A percentile compares a stretch with the other conserved stretches of the same genome.
phyloP scores from a whole-genome alignment of 164 flowering plant species.

The Kalanchoe fedtschenkoi region DNA sequence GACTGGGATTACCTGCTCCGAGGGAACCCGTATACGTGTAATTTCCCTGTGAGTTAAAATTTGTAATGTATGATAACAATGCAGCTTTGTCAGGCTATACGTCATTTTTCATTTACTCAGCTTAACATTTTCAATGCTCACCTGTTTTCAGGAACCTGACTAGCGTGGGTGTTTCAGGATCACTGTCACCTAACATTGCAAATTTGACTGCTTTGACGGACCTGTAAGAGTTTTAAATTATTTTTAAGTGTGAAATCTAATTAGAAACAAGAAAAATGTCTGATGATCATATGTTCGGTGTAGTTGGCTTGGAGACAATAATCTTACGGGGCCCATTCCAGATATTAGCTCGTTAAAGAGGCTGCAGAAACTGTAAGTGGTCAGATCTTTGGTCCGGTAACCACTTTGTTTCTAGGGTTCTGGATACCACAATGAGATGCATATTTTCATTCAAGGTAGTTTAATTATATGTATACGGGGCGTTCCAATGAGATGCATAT shows the following conservation, averaged over 20 bases:
- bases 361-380: slow-evolving; percentile 60
- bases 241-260: slow-evolving; percentile 3
- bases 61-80: neutral
- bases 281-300: slow-evolving; percentile 14
- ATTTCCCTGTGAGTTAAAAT: slow-evolving; percentile 50
- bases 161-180: slow-evolving; percentile 70
- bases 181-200: slow-evolving; percentile 50
- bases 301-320: slow-evolving; percentile 75
- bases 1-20: slow-evolving; percentile 81
- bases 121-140: slow-evolving; percentile 2
- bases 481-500: neutral
- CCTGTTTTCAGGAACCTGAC: slow-evolving; percentile 53
- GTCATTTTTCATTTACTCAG: neutral
- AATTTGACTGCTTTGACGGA: slow-evolving; percentile 62
- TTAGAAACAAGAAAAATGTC: neutral
- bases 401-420: neutral
- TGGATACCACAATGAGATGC: neutral
- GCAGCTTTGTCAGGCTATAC: neutral
- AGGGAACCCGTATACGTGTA: slow-evolving; percentile 51
- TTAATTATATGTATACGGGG: neutral
- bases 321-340: slow-evolving; percentile 68
- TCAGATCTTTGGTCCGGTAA: neutral
- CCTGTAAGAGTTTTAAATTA: slow-evolving; percentile 31
- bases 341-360: slow-evolving; percentile 49
- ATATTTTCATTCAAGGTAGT: neutral